Evolutionary conservation across 164 flowering plant genomes (phyloP), one percentile per base, ranked within the genome.

Genomic region (Platanus orientalis): DNA sequence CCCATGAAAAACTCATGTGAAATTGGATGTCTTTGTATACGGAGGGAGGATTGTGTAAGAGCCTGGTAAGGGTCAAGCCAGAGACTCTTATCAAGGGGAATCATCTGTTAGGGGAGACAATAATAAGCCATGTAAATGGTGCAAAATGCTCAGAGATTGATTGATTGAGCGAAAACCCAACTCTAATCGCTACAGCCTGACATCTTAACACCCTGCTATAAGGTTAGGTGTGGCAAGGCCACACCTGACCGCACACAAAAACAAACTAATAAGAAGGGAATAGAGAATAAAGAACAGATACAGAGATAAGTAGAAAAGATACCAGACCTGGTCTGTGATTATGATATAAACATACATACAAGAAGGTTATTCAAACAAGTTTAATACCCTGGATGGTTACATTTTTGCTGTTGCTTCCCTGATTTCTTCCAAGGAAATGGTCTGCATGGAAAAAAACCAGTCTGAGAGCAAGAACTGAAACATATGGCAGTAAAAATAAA

Each of bases 351-450:
- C 51, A 58, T 61, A 66, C 61, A 70, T 28, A 65, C 72, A 64
- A 53, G 55, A 10, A 42, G 47, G 54, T 28, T 34, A 30, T 47
- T 60, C 68, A 50, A 21, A 55, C 28, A n/a, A 60, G 20, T 27
- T 47, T 21, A 40, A 24, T 48, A 42, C 62, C 52, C 54, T 1
- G 64, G 11, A 61, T 6, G 29, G 49, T 70, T 67, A 87, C 84
- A 87, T 81, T 50, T 84, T 86, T 57, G 84, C 74, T 10, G 97
- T 86, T 61, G 88, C 20, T 79, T 80, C 92, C 71, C 45, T 82
- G 75, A 90, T 90, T 70, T 90, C 97, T 14, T 87, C 94, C 75
- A 78, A 62, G 42, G 92, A 56, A 67, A 90, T 86, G 54, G 75
- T 42, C 97, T 90, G 87, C 81, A 77, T 3, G 24, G 40, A 20